phyloP scores from a whole-genome alignment of 371 early-diverging fungal species.

The Conidiobolus incongruus region DNA sequence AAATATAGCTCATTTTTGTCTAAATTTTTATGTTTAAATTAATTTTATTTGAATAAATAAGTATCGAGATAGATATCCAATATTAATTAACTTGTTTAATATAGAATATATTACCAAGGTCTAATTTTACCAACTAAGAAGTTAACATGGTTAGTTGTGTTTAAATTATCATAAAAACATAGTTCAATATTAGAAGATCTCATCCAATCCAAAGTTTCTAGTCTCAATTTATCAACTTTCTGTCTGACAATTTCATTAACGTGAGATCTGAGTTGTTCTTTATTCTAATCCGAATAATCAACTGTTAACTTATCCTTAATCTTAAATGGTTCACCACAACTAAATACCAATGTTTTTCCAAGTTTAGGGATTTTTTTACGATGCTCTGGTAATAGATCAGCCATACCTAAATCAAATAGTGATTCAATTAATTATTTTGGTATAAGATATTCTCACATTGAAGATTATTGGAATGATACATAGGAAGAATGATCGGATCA shows the following conservation, averaged over 20 bases:
- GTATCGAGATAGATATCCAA: no score
- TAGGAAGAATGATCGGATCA: slow-evolving; percentile 39
- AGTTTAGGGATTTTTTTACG: slow-evolving; percentile 7
- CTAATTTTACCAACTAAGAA: no score
- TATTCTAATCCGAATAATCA: neutral
- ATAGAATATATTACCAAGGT: no score
- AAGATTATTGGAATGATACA: slow-evolving; percentile 30
- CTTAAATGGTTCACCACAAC: slow-evolving; percentile 14
- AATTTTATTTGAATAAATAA: no score
- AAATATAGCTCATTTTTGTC: no score
- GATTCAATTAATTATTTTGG: no score
- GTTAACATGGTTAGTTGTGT: no score
- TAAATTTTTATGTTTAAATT: no score
- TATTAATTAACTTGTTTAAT: no score
- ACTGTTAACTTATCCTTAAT: neutral
- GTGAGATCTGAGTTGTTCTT: neutral
- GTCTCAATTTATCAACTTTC: neutral
- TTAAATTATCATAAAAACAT: neutral
- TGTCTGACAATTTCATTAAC: neutral
- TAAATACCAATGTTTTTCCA: slow-evolving; percentile 8
- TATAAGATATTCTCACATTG: no score
- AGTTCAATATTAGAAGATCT: neutral
- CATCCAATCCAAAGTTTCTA: neutral
- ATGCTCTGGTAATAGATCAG: slow-evolving; percentile 19
- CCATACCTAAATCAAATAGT: slow-evolving; percentile 15